Base-by-base conservation (phyloP, 2,329 filamentous ascomycete species). In the Neofusicoccum ribis region DNA sequence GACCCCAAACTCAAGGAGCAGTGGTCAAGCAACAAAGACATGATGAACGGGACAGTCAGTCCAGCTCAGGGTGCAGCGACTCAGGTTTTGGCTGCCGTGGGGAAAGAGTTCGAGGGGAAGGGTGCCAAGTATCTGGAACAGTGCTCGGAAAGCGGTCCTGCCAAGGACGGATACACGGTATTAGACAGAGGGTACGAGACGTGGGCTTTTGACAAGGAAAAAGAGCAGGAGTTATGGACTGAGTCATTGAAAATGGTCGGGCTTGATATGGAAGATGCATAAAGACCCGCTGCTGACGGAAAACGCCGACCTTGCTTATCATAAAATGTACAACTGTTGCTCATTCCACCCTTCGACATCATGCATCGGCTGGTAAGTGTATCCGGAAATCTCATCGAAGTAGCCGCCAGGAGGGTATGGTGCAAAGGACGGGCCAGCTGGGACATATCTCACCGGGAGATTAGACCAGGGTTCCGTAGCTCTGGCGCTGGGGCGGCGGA, bases 1-100 rank as follows among this genome's bases (percentile, higher is more conserved):
- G 44, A 84, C 65, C 77, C 79, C 46, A 87, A 86, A 69, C 76
- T 79, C 0, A 83, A 83, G 5, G 83, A 82, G 59, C 77, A 85
- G 23, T 84, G 80, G 69, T 79, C 83, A 64, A 80, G 83, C 6
- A 85, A 82, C 66, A 78, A 84, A 61, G 46, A 50, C 3, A 5
- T 43, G 5, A 50, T 51, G 20, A 63, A 43, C 6, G 34, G 20
- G 8, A 50, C 39, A 5, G 6, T 51, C 17, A 63, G 59, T 31
- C 34, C 59, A 15, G 59, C 34, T 1, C 59, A 63, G 36, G 59
- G 46, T n/a, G 59, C 59, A 75, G 86, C 34, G 82, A 86, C 41
- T 76, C 83, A 1, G 78, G 77, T 1, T 84, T 83, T 68, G 80
- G 78, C 4, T 31, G 63, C 49, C 15, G 66, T 71, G 36, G 37